Evolutionary conservation across 331 rosid species (phyloP).

Genomic region (Pyrus hybrid): DNA sequence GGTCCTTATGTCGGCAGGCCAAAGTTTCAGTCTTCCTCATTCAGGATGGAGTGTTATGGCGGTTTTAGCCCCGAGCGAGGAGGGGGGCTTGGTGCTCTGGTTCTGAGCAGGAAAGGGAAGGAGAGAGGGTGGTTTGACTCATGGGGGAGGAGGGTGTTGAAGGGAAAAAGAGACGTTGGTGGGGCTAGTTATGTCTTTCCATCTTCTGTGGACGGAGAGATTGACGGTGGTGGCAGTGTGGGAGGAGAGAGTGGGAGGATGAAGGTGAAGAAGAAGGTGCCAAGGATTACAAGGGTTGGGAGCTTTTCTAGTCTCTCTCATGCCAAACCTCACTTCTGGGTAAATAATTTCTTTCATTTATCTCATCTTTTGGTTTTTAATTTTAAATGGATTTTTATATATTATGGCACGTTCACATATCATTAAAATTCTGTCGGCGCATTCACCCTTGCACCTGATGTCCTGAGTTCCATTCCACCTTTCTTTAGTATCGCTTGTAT

Average conservation of each 20-base stretch:
- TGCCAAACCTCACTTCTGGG: constrained; percentile 61
- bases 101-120: constrained; percentile 30
- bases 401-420: no score
- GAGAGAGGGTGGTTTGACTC: constrained; percentile 51
- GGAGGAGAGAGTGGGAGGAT: constrained; percentile 15
- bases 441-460: no score
- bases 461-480: no score
- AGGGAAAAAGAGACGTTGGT: constrained; percentile 39
- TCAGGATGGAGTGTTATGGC: constrained; percentile 43
- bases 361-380: background rate
- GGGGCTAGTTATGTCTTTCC: constrained; percentile 54
- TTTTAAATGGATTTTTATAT: background rate
- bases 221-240: constrained; percentile 4
- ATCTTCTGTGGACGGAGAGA: constrained; percentile 35
- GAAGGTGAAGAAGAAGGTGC: constrained; percentile 12
- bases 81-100: constrained; percentile 39
- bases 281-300: constrained; percentile 30
- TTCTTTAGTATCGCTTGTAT: no score
- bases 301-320: constrained; percentile 41
- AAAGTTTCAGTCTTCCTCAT: constrained; percentile 48
- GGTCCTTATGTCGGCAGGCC: constrained; percentile 28
- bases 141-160: constrained; percentile 44
- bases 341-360: constrained; percentile 14
- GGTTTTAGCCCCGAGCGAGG: constrained; percentile 44
- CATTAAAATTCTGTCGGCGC: no score